Conservation (phyloP, 306 rosid species). For the Mimosa bimucronata region DNA sequence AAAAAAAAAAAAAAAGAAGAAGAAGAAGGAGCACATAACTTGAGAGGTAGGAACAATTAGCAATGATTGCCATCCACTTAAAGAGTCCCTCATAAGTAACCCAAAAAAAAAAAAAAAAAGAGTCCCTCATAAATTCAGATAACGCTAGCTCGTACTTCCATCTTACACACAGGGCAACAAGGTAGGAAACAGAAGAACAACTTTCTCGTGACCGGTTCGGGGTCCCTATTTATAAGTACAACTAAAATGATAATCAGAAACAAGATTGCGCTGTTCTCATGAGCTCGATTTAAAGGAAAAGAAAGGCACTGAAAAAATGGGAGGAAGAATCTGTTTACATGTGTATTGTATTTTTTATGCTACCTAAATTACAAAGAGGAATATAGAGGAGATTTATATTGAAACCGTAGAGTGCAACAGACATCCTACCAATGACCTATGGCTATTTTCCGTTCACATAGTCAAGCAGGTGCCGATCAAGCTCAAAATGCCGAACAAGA, state of each 20-base stretch:
- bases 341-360: constrained; percentile 6
- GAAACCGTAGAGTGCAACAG: background rate
- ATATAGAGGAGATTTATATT: background rate
- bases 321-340: constrained; percentile 2
- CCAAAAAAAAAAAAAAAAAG: too few species aligned
- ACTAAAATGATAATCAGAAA: background rate
- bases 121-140: too few species aligned
- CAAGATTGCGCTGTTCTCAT: constrained; percentile 6
- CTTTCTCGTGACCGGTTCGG: too few species aligned
- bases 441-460: constrained; percentile 70
- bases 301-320: background rate
- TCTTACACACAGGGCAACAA: too few species aligned
- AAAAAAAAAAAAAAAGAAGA: too few species aligned
- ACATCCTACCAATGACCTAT: constrained; percentile 40
- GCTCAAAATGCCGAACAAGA: constrained; percentile 76
- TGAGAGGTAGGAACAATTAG: too few species aligned
- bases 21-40: too few species aligned
- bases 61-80: too few species aligned
- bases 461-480: constrained; percentile 81
- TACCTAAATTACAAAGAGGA: constrained; percentile 17
- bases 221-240: too few species aligned
- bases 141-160: too few species aligned
- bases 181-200: too few species aligned
- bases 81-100: too few species aligned
- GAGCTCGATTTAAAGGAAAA: constrained; percentile 1